Evolutionary conservation across 345 rosid genomes (phyloP).

Genomic region (Aethionema arabicum): DNA sequence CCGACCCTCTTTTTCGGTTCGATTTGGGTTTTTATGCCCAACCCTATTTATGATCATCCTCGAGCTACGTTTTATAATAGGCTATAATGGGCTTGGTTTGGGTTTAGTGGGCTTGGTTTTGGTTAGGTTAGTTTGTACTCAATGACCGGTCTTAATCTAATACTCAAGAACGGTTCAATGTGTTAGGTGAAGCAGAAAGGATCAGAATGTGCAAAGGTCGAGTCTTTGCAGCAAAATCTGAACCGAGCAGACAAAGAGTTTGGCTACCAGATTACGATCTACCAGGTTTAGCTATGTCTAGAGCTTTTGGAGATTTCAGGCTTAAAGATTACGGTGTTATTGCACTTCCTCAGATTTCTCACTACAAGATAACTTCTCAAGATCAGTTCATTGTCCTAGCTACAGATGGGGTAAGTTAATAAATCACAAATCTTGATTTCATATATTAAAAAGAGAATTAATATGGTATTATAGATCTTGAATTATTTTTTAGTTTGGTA

Average conservation of each 20-base stretch:
- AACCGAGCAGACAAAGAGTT: conserved; percentile 70
- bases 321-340: conserved; percentile 75
- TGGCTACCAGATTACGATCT: conserved; percentile 78
- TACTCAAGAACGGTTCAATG: background rate
- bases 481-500: too few relatives aligned
- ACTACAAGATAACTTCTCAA: conserved; percentile 46
- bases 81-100: too few relatives aligned
- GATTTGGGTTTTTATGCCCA: too few relatives aligned
- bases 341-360: conserved; percentile 64
- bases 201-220: conserved; percentile 73
- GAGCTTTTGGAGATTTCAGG: conserved; percentile 80
- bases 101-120: background rate
- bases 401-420: conserved; percentile 65
- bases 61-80: too few relatives aligned
- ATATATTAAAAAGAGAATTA: too few relatives aligned
- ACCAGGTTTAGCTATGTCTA: conserved; percentile 98
- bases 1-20: too few relatives aligned
- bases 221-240: conserved; percentile 61
- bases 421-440: background rate
- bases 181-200: conserved; percentile 76
- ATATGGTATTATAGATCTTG: too few relatives aligned
- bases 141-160: too few relatives aligned
- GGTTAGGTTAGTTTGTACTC: too few relatives aligned
- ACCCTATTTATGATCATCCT: too few relatives aligned
- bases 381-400: conserved; percentile 80